Percentiles rank a stretch among this genome's conserved stretches.
These are phyloP conservation scores for Lobosporangium transversale DNA, from an alignment of 192 early-diverging fungal genomes.

Conservation along the genomic window DNA sequence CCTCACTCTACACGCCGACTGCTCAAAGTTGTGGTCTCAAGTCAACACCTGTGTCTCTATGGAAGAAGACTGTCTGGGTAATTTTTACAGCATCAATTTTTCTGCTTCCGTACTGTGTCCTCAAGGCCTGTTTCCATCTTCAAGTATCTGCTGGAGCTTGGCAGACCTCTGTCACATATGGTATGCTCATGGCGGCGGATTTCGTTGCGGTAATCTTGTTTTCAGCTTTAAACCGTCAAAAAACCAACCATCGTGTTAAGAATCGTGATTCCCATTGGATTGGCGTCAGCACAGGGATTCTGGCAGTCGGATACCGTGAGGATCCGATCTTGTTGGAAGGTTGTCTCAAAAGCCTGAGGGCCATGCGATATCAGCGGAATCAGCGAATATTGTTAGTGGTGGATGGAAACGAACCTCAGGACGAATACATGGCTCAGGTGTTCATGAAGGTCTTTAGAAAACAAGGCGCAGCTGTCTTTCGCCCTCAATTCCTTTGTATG, in stretches of 20 bases:
- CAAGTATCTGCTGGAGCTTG: slow-evolving; percentile 43
- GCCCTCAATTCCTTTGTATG: slow-evolving; percentile 36
- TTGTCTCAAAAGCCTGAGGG: slow-evolving; percentile 40
- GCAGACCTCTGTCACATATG: slow-evolving; percentile 49
- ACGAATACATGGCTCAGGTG: slow-evolving; percentile 46
- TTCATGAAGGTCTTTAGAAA: slow-evolving; percentile 32
- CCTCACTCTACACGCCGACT: too few species aligned
- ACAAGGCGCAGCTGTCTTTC: slow-evolving; percentile 28
- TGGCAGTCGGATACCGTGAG: slow-evolving; percentile 49
- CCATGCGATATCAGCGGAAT: slow-evolving; percentile 45
- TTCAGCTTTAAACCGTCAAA: slow-evolving; percentile 27
- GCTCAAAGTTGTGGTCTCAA: slow-evolving; percentile 30
- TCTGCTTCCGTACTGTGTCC: slow-evolving; percentile 30
- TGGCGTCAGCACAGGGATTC: slow-evolving; percentile 34
- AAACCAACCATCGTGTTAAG: slow-evolving; percentile 31
- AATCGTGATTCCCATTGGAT: slow-evolving; percentile 39
- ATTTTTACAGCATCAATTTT: slow-evolving; percentile 30
- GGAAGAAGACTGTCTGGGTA: slow-evolving; percentile 40
- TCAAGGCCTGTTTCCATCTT: slow-evolving; percentile 46
- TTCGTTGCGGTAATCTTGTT: slow-evolving; percentile 40
- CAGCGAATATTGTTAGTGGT: slow-evolving; percentile 27
- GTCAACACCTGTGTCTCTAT: slow-evolving; percentile 27
- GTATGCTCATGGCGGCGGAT: slow-evolving; percentile 47
- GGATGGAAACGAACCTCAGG: slow-evolving; percentile 40
- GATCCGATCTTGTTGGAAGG: slow-evolving; percentile 39